Base-by-base conservation (phyloP, 1,284 basidiomycete genomes). In the Apiotrichum domesticum region DNA sequence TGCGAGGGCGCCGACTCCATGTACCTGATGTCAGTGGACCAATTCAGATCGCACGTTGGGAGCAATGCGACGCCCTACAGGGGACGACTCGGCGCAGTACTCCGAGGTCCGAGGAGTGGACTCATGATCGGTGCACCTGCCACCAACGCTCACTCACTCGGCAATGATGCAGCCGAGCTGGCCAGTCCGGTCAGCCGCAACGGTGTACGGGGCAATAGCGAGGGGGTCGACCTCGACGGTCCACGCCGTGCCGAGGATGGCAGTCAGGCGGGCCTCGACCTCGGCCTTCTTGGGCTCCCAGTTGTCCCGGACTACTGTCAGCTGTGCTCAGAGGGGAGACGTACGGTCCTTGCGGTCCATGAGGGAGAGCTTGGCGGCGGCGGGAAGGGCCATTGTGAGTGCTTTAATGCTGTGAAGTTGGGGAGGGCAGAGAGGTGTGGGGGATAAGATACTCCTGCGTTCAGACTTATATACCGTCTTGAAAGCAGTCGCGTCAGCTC, bases 311-410 rank as follows among this genome's bases (percentile, higher is more conserved):
- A 57, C 55, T 57, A 32, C 14, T 7, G 11, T 7, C 4, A 1
- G 0, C 15, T 51, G 10, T 34, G 45, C 45, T 11, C 10, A 21
- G 32, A n/a, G 39, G 2, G 6, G 4, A 4, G 21, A 40, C 55
- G 11, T 11, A 57, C 55, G 5, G 34, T 52, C 35, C 55, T 57
- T 57, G 34, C 46, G 33, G 35, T 57, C 55, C 3, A 57, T 21
- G 29, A 57, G 46, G 35, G 46, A 32, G 46, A 57, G 55, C 51
- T 57, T 57, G 15, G 45, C 41, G 9, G 55, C 55, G 29, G 55
- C 46, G 3, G 55, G 46, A 21, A 52, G 55, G 29, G 35, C 34
- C 3, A 33, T 6, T 7, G 14, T 47, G 21, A 14, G 33, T 39
- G 37, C 37, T 39, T 39, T 21, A 21, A 21, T 21, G 21, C 21